phyloP scores from a whole-genome alignment of 257 asterid genomes.

The Mentha longifolia region DNA sequence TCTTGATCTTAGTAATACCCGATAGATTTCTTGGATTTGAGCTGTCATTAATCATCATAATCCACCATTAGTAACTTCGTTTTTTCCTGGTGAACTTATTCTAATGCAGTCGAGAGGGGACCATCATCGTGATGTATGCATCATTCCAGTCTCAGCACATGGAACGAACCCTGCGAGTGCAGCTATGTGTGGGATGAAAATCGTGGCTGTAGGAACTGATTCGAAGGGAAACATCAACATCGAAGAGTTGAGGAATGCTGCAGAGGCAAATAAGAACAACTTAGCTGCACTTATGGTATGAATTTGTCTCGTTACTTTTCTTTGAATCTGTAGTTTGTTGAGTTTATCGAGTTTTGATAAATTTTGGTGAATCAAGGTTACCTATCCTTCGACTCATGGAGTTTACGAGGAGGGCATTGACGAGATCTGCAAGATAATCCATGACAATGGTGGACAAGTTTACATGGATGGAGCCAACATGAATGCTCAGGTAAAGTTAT shows the following conservation, averaged over 20 bases:
- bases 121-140: constrained; percentile 91
- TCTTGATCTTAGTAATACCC: neutral
- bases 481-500: constrained; percentile 89
- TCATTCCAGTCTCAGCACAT: constrained; percentile 98
- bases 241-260: constrained; percentile 85
- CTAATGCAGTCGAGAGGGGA: constrained; percentile 88
- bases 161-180: constrained; percentile 99
- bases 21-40: neutral
- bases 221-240: constrained; percentile 97
- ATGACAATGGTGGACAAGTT: constrained; percentile 97
- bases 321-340: constrained; percentile 12
- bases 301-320: neutral
- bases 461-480: constrained; percentile 99
- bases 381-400: constrained; percentile 99
- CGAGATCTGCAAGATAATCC: constrained; percentile 94
- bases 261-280: constrained; percentile 76
- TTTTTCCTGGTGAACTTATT: constrained; percentile 28
- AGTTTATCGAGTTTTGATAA: constrained; percentile 1
- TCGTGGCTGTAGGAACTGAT: constrained; percentile 96
- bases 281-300: constrained; percentile 94
- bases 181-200: constrained; percentile 99
- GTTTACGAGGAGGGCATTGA: constrained; percentile 98
- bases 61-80: constrained; percentile 6
- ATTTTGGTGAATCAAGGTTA: constrained; percentile 59
- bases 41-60: neutral